Percentiles rank a stretch among this genome's conserved stretches.
Evolutionary conservation across 2,329 filamentous ascomycete species (phyloP).

Genomic region (Bipolaris gigantea): DNA sequence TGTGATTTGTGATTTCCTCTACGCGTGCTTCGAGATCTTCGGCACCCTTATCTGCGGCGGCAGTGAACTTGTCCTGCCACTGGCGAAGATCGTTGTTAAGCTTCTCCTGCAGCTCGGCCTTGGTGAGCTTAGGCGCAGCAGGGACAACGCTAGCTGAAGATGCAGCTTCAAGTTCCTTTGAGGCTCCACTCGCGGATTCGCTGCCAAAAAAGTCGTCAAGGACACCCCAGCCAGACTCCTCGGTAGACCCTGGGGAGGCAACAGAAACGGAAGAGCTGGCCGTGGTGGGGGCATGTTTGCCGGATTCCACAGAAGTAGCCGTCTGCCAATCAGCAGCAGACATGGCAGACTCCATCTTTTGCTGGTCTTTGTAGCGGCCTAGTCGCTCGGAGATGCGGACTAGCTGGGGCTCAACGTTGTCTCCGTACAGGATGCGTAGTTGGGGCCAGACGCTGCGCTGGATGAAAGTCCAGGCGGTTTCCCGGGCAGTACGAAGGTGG

Average conservation of each 20-base stretch:
- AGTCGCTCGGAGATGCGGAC: slow-evolving; percentile 88
- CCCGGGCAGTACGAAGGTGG: slow-evolving; percentile 70
- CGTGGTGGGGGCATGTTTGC: slow-evolving; percentile 23
- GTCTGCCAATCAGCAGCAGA: slow-evolving; percentile 54
- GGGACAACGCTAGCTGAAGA: slow-evolving; percentile 20
- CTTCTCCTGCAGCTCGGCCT: slow-evolving; percentile 55
- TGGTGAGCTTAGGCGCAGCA: slow-evolving; percentile 31
- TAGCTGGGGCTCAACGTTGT: slow-evolving; percentile 94
- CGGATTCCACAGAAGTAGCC: slow-evolving; percentile 18
- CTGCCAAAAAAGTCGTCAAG: slow-evolving; percentile 36
- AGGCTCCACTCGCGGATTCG: slow-evolving; percentile 26
- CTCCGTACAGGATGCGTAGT: slow-evolving; percentile 75
- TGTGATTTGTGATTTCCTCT: slow-evolving; percentile 71
- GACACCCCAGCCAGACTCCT: slow-evolving; percentile 34
- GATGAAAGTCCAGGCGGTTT: slow-evolving; percentile 69
- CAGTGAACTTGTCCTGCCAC: slow-evolving; percentile 88
- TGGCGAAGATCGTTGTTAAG: slow-evolving; percentile 76
- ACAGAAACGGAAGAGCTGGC: slow-evolving; percentile 26
- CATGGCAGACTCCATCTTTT: slow-evolving; percentile 62
- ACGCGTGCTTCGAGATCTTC: slow-evolving; percentile 66
- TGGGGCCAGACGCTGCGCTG: slow-evolving; percentile 80
- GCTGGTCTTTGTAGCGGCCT: slow-evolving; percentile 70
- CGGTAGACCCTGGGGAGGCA: slow-evolving; percentile 24
- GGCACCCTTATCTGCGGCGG: slow-evolving; percentile 81
- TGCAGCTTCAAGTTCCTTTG: slow-evolving; percentile 22